These are phyloP conservation scores for Fusarium sp. DNA, from an alignment of 2,329 filamentous ascomycete genomes.

Conservation along the genomic window DNA sequence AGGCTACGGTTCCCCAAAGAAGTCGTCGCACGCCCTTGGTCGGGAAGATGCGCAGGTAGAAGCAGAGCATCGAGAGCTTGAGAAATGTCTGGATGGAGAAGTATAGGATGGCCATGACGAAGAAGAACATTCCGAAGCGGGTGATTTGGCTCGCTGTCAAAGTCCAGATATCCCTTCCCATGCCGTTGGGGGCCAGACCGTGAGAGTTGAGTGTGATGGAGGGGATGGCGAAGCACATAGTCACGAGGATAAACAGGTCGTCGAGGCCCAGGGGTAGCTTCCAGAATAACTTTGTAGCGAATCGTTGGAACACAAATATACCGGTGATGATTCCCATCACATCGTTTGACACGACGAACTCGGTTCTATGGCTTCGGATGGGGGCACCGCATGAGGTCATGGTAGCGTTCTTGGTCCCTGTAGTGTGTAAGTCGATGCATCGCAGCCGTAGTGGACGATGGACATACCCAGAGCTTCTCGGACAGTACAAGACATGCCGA, in stretches of 20 bases:
- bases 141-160: conserved; percentile 58
- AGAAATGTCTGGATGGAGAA: conserved; percentile 61
- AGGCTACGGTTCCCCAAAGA: conserved; percentile 59
- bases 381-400: conserved; percentile 48
- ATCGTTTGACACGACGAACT: conserved; percentile 31
- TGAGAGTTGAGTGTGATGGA: conserved; percentile 51
- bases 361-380: conserved; percentile 50
- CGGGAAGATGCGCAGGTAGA: conserved; percentile 69
- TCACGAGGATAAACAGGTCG: conserved; percentile 54
- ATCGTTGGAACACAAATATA: conserved; percentile 58
- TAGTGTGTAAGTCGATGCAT: not conserved
- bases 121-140: conserved; percentile 59
- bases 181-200: conserved; percentile 56
- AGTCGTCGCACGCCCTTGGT: conserved; percentile 54
- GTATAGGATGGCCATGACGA: conserved; percentile 60
- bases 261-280: conserved; percentile 56
- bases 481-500: not conserved
- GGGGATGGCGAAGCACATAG: conserved; percentile 49
- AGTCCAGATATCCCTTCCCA: conserved; percentile 67
- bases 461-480: not conserved
- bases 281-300: conserved; percentile 53
- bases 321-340: conserved; percentile 54
- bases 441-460: fast-evolving
- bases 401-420: conserved; percentile 49
- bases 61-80: conserved; percentile 66